Evolutionary conservation across 2,329 filamentous ascomycete genomes (phyloP), one percentile per base, ranked within the genome.

Genomic region (Cladophialophora carrionii): DNA sequence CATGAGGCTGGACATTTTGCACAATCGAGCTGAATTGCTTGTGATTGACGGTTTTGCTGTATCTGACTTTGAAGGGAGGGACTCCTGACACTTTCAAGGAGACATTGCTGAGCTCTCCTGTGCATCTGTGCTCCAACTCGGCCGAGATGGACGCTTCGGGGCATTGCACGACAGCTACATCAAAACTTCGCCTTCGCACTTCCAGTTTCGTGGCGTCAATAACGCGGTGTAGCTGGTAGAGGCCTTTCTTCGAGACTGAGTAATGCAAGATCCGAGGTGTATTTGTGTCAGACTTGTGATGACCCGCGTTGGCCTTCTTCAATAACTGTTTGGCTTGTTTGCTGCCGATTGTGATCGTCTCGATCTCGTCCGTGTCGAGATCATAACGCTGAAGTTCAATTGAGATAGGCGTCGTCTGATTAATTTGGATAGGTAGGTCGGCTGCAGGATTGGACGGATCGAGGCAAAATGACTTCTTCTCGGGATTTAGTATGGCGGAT

Each of bases 181-280:
- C 91, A 56, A 88, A 88, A 59, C 83, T 84, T 48, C 85, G 83
- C 48, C 90, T 87, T 72, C 93, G 92, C 10, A 97, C 91, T 75
- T 98, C 92, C 34, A 99, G 85, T 76, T 96, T 96, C 65, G 96
- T 95, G 75, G 96, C 89, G 75, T 99, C 95, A 68, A 96, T 80
- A 9, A 99, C 92, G 74, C 88, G 92, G 63, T 88, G 86, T 34
- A 99, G 83, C 49, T 89, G 85, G 78, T 99, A 99, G 22, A 96
- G 85, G 41, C 95, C 95, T 1, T 92, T 87, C 77, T 95, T 95
- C 80, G 91, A 96, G 43, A 96, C 84, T 0, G 85, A 82, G 72
- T 91, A 90, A 60, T 88, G 85, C 72, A 96, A 86, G 58, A 87
- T 84, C 59, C 91, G 86, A 51, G 89, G 85, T 7, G 83, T 80